Evolutionary conservation across 768 basidiomycete genomes (phyloP).

Genomic region (Serendipita vermifera): DNA sequence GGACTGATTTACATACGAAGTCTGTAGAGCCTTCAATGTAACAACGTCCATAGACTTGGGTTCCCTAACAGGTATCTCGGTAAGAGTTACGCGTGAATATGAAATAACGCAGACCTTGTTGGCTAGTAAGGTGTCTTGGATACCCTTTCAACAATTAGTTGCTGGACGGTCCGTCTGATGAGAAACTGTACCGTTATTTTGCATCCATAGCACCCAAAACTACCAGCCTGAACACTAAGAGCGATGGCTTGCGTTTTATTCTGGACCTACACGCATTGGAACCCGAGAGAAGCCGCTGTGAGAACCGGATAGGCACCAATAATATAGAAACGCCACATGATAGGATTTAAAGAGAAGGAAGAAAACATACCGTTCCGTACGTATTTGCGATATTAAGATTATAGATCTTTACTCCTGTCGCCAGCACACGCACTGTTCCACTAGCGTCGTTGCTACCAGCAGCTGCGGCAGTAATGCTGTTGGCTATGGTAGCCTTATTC

Average conservation of each 20-base stretch:
- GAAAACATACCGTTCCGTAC: slow-evolving; percentile 11
- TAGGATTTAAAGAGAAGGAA: too few species aligned
- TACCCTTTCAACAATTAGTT: not conserved
- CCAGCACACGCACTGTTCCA: slow-evolving; percentile 15
- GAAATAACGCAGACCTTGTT: not conserved
- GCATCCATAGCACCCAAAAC: slow-evolving; percentile 11
- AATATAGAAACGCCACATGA: too few species aligned
- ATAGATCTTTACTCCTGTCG: slow-evolving; percentile 13
- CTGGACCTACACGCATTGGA: slow-evolving; percentile 20
- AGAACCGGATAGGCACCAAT: too few species aligned
- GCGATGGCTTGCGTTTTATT: slow-evolving; percentile 9
- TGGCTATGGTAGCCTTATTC: slow-evolving; percentile 10
- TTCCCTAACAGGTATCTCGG: slow-evolving; percentile 22
- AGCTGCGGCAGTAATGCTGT: slow-evolving; percentile 14
- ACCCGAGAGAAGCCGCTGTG: slow-evolving; percentile 18
- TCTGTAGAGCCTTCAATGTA: slow-evolving; percentile 34
- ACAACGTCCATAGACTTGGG: slow-evolving; percentile 32
- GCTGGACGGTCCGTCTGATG: not conserved
- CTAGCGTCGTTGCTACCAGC: slow-evolving; percentile 15
- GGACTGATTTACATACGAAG: slow-evolving; percentile 39
- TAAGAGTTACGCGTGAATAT: not conserved
- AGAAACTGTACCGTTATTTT: not conserved
- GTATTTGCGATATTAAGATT: slow-evolving; percentile 15
- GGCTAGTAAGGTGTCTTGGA: slow-evolving; percentile 5
- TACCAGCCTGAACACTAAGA: slow-evolving; percentile 9